Conservation (phyloP, 352 stramenopile genomes). For the Pythium volutum region DNA sequence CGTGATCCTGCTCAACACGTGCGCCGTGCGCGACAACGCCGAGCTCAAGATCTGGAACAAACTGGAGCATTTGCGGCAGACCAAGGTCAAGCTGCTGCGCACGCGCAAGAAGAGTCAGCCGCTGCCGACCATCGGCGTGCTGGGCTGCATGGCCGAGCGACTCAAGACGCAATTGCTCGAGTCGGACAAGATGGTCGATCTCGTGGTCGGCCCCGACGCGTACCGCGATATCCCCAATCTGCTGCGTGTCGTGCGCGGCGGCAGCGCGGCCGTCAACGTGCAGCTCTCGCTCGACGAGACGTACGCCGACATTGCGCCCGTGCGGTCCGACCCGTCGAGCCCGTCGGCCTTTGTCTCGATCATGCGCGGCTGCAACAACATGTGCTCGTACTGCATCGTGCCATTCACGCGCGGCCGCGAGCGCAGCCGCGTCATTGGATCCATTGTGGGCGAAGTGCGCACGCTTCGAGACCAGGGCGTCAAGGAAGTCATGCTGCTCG, state of each 20-base stretch:
- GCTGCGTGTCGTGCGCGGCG: slow-evolving; percentile 81
- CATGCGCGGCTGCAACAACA: slow-evolving; percentile 99
- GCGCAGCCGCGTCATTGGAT: slow-evolving; percentile 86
- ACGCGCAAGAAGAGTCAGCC: slow-evolving; percentile 56
- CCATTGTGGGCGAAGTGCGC: slow-evolving; percentile 95
- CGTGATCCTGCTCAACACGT: slow-evolving; percentile 98
- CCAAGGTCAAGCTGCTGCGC: slow-evolving; percentile 64
- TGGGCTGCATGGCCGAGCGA: slow-evolving; percentile 99
- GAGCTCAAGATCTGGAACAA: slow-evolving; percentile 94
- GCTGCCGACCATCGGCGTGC: slow-evolving; percentile 90
- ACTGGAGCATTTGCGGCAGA: slow-evolving; percentile 71
- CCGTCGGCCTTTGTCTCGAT: slow-evolving; percentile 97
- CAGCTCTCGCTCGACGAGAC: slow-evolving; percentile 97
- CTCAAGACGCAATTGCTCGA: slow-evolving; percentile 96
- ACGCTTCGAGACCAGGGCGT: slow-evolving; percentile 88
- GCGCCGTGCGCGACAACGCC: slow-evolving; percentile 98
- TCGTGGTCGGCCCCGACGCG: slow-evolving; percentile 98
- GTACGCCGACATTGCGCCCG: slow-evolving; percentile 97
- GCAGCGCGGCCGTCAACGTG: slow-evolving; percentile 90
- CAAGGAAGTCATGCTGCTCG: slow-evolving; percentile 98
- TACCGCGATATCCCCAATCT: slow-evolving; percentile 98
- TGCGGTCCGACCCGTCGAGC: slow-evolving; percentile 80
- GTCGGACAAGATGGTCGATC: slow-evolving; percentile 93
- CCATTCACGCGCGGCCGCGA: slow-evolving; percentile 98
- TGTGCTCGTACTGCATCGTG: slow-evolving; percentile 99